Evolutionary conservation across 768 basidiomycete species (phyloP).

Genomic region (Gloeostereum incarnatum): DNA sequence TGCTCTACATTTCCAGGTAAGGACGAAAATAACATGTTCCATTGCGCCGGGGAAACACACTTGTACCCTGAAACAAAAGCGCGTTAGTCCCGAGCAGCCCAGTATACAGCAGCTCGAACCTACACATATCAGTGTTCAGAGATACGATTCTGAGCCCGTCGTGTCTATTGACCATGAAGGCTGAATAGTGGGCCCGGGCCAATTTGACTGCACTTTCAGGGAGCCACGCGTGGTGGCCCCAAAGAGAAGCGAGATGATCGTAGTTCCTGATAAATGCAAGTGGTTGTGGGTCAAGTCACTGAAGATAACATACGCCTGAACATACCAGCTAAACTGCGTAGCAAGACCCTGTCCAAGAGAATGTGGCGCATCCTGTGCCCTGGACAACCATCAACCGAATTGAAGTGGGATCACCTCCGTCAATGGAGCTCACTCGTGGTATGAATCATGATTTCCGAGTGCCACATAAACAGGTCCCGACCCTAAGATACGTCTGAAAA

Average conservation of each 20-base stretch:
- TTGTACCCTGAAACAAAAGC: conserved; percentile 17
- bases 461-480: conserved; percentile 68
- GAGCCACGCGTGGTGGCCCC: conserved; percentile 67
- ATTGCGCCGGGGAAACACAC: conserved; percentile 9
- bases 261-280: conserved; percentile 47
- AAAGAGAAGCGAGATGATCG: conserved; percentile 61
- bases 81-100: not conserved
- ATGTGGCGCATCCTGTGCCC: conserved; percentile 55
- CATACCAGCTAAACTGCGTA: conserved; percentile 58
- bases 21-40: conserved; percentile 5
- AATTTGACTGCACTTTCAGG: conserved; percentile 41
- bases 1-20: conserved; percentile 22
- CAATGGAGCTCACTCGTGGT: conserved; percentile 39
- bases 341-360: conserved; percentile 45
- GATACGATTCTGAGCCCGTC: conserved; percentile 68
- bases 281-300: not conserved
- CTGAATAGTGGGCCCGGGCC: conserved; percentile 64
- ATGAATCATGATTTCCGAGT: conserved; percentile 72
- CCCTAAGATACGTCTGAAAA: conserved; percentile 53
- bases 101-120: conserved; percentile 14
- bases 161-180: conserved; percentile 55
- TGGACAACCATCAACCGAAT: conserved; percentile 8
- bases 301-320: not conserved
- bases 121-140: conserved; percentile 71
- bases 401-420: not conserved